These are phyloP conservation scores for Fusarium odoratissimum DNA, from an alignment of 2,329 filamentous ascomycete species.

Conservation along the genomic window DNA sequence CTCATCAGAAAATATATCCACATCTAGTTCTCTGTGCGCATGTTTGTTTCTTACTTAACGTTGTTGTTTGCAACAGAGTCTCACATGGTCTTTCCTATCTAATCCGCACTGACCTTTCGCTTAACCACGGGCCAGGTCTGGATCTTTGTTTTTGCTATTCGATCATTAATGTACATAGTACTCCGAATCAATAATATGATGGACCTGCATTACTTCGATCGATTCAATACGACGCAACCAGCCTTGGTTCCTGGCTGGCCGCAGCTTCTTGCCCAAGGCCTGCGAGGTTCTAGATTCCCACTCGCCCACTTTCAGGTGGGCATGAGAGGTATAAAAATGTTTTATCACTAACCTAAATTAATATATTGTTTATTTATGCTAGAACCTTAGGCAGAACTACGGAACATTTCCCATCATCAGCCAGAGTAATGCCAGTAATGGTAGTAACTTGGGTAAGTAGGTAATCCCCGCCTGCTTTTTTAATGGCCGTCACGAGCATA, in stretches of 20 bases:
- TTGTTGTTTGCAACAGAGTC: constrained; percentile 13
- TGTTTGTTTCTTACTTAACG: constrained; percentile 23
- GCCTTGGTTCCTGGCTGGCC: constrained; percentile 15
- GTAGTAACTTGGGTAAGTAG: not conserved
- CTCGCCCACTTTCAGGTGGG: not conserved
- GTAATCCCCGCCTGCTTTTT: not conserved
- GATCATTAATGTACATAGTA: not conserved
- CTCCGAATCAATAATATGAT: constrained; percentile 11
- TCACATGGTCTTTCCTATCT: constrained; percentile 10
- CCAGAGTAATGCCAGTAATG: not conserved
- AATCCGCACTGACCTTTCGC: constrained; percentile 14
- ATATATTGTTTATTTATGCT: not conserved
- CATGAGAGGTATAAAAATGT: not conserved
- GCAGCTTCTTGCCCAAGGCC: not conserved
- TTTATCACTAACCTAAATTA: not conserved
- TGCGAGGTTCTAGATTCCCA: constrained; percentile 3
- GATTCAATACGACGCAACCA: constrained; percentile 22
- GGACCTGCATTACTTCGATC: constrained; percentile 20
- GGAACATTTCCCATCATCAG: not conserved
- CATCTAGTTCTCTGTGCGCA: constrained; percentile 8
- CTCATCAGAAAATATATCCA: constrained; percentile 23
- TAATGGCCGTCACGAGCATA: too few species aligned
- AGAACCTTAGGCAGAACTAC: not conserved
- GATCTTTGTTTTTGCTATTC: constrained; percentile 8
- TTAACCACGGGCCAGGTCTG: constrained; percentile 12